Conservation (phyloP, 139 green algal genomes). For the Trebouxia sp. region DNA sequence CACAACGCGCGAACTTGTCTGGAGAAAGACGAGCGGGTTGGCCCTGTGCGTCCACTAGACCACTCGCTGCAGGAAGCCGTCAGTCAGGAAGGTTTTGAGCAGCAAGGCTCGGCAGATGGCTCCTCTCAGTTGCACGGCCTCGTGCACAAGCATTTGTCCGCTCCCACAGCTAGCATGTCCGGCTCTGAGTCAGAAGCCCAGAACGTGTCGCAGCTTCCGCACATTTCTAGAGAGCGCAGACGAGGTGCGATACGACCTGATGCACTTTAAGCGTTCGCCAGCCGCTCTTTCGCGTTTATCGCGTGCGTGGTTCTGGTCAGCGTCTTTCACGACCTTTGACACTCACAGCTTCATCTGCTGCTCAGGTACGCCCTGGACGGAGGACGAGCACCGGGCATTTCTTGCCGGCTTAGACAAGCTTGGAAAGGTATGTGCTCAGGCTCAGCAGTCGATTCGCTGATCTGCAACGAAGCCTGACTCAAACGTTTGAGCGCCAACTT, state of each 20-base stretch:
- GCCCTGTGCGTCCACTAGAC: neutral
- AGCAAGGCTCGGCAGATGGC: slow-evolving; percentile 15
- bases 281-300: too few species aligned
- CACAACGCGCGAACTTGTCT: slow-evolving; percentile 29
- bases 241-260: neutral
- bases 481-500: neutral
- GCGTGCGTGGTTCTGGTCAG: too few species aligned
- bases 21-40: slow-evolving; percentile 12
- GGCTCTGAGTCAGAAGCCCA: slow-evolving; percentile 14
- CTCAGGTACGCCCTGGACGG: slow-evolving; percentile 63
- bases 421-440: slow-evolving; percentile 42
- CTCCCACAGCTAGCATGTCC: neutral
- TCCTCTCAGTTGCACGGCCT: neutral
- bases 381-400: slow-evolving; percentile 72
- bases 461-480: neutral
- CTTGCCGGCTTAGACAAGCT: slow-evolving; percentile 67
- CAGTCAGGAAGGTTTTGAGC: neutral
- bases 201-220: slow-evolving; percentile 14
- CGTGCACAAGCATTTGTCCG: neutral
- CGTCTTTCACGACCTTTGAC: neutral
- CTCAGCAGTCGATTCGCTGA: neutral
- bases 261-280: neutral
- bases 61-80: neutral
- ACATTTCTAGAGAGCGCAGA: slow-evolving; percentile 20
- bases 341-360: neutral